Evolutionary conservation across 495 filamentous ascomycete genomes (phyloP), one percentile per base, ranked within the genome.

Genomic region (Aspergillus sclerotioniger): DNA sequence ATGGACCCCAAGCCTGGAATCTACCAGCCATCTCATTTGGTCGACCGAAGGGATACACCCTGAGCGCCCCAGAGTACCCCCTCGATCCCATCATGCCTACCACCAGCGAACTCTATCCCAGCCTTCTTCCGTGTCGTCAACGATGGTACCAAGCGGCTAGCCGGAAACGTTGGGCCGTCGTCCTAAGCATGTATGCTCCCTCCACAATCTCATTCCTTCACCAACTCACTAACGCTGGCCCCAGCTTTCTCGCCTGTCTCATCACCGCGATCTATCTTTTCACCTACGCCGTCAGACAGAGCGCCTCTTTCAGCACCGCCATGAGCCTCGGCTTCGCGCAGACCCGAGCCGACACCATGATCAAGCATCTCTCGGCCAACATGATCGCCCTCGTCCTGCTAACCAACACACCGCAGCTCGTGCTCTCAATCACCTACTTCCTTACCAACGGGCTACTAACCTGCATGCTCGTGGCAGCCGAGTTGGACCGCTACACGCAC

Each of bases 401-500:
- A 10, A 53, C 58, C 16, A 82, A 84, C 57, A 47, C 62, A 3
- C 75, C 76, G 0, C 81, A 84, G 60, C 53, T 75, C 0, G 35
- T 79, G 0, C 54, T 82, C 9, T 76, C 76, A 2, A 58, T 79
- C 3, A 49, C 73, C 9, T 82, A 82, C 56, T 60, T 71, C 15
- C 47, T 65, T 8, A 74, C 69, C 64, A 76, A 80, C 62, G 53
- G 66, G 35, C 45, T 78, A 5, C 53, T 76, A n/a, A 75, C 71
- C 37, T 53, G 59, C 47, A 79, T 82, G 77, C 61, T 77, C 20
- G 58, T 71, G 17, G 65, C 67, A 7, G 20, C 64, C 4, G 67
- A 81, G 58, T 78, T 68, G 62, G 62, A 52, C 39, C 50, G 53
- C 2, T 76, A 67, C 39, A 71, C 68, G 2, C 47, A 50, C 10